These are phyloP conservation scores for Paraphaeosphaeria sporulosa DNA, from an alignment of 2,329 filamentous ascomycete genomes.

Conservation along the genomic window DNA sequence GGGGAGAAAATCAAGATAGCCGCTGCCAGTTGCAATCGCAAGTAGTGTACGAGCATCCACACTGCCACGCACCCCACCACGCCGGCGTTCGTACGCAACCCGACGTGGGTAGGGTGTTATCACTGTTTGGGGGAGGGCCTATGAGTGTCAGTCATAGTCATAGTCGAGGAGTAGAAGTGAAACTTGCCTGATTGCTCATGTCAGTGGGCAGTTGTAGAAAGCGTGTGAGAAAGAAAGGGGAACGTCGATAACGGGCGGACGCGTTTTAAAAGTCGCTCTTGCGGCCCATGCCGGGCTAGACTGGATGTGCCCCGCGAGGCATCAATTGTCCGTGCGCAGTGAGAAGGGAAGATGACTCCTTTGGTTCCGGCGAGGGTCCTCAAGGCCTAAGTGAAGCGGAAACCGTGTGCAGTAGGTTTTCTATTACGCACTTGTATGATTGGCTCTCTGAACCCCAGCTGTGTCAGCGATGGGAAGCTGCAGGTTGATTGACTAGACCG, in stretches of 20 bases:
- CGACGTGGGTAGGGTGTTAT: not conserved
- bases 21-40: not conserved
- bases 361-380: no score
- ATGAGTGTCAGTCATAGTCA: not conserved
- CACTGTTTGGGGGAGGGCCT: not conserved
- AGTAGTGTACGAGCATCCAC: constrained; percentile 1
- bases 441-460: not conserved
- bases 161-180: not conserved
- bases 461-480: not conserved
- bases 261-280: no score
- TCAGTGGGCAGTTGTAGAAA: not conserved
- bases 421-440: no score
- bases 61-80: constrained; percentile 1
- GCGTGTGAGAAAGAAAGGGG: not conserved
- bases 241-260: not conserved
- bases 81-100: not conserved
- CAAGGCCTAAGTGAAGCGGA: no score
- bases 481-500: not conserved
- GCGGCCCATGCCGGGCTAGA: no score
- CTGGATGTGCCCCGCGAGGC: no score
- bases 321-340: no score
- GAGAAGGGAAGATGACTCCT: no score
- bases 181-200: not conserved
- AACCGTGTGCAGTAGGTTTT: no score
- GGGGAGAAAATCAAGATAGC: not conserved